Evolutionary conservation across 2,329 filamentous ascomycete species (phyloP).

Genomic region (Taxawa tesnikishii): DNA sequence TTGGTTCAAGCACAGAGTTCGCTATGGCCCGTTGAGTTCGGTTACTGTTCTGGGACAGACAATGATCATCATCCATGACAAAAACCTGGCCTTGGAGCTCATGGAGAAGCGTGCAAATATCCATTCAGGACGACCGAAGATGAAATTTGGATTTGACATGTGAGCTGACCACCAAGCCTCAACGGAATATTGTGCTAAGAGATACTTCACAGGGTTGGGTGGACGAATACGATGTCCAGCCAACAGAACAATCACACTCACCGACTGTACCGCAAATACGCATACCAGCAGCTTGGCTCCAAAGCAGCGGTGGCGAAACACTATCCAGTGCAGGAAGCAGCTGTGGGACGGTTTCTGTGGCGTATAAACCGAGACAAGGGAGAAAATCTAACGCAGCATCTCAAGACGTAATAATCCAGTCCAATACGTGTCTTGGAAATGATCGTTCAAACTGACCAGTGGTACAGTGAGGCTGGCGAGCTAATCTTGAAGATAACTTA

Average conservation of each 20-base stretch:
- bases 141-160: constrained; percentile 12
- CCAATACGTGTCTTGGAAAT: too few species aligned
- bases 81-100: constrained; percentile 23
- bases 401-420: constrained; percentile 30
- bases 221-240: constrained; percentile 23
- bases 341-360: constrained; percentile 32
- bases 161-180: constrained; percentile 1
- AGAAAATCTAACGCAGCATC: constrained; percentile 25
- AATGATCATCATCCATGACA: constrained; percentile 29
- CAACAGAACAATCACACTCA: constrained; percentile 24
- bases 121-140: constrained; percentile 23
- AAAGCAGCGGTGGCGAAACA: constrained; percentile 27
- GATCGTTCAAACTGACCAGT: constrained; percentile 9
- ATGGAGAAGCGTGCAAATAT: constrained; percentile 24
- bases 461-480: constrained; percentile 23
- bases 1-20: constrained; percentile 30
- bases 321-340: constrained; percentile 29
- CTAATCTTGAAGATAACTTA: constrained; percentile 34
- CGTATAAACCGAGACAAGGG: constrained; percentile 26
- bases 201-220: constrained; percentile 20
- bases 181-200: neutral
- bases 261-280: constrained; percentile 30
- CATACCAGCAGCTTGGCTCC: constrained; percentile 33
- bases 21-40: constrained; percentile 20
- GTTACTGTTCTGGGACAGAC: constrained; percentile 29